Evolutionary conservation across 1,139 yeast genomes (phyloP), one percentile per base, ranked within the genome.

Genomic region (Candida dubliniensis): DNA sequence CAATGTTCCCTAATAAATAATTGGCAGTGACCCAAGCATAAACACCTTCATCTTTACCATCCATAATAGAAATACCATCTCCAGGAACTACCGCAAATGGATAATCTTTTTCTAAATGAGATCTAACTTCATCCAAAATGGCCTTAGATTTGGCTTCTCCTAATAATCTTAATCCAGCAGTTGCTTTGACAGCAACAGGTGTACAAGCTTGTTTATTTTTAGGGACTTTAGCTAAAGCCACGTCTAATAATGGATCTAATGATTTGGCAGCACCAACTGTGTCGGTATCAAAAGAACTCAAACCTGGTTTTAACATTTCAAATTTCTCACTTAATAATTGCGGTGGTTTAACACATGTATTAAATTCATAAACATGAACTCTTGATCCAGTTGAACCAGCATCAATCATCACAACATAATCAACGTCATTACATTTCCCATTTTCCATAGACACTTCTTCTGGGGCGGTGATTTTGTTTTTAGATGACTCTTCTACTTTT

Each of bases 301-400:
- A 77, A 10, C 99, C 99, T 1, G 98, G 98, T 54, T 89, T 82
- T 57, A 86, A 71, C 96, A 88, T 89, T 61, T 90, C 76, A 63
- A 93, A 95, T 44, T 76, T 79, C 69, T 93, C 99, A 40, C 77
- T 71, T 46, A 89, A 67, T 52, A 95, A 80, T 47, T 67, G 74
- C 33, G 99, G 99, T 46, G 96, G 93, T 38, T 85, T 74, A 44
- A 76, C 71, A 60, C 98, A 90, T 44, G 89, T 82, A 68, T 89
- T 87, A 69, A 93, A 93, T 60, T 87, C 84, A 67, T 93, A 93
- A 31, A 93, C 85, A 64, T 93, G 99, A 31, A 93, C 88, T 63
- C 99, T 83, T 24, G 97, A 90, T 29, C 99, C 99, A 7, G 96
- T 86, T 2, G 97, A 89, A 11, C 99, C 99, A 2, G 98, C 99